A percentile compares a stretch with the other conserved stretches of the same genome.
Evolutionary conservation across 257 asterid species (phyloP).

Genomic region (Solanum habrochaites): DNA sequence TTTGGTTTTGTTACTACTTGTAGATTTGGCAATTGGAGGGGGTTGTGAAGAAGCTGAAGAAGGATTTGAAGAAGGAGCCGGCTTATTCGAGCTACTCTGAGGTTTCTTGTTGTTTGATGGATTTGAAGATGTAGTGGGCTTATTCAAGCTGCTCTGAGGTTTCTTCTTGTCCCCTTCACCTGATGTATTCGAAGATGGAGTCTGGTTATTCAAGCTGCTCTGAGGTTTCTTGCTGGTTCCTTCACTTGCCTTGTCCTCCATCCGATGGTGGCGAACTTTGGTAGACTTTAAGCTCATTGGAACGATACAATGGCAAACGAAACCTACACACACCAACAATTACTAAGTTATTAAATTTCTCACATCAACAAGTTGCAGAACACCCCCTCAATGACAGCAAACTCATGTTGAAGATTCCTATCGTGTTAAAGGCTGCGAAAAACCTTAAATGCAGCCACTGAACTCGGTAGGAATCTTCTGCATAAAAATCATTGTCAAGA

Average conservation of each 20-base stretch:
- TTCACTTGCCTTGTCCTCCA: conserved; percentile 42
- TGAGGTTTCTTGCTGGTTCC: conserved; percentile 24
- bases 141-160: conserved; percentile 30
- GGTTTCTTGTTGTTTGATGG: conserved; percentile 22
- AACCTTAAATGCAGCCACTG: neutral
- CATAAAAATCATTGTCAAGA: neutral
- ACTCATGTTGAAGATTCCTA: neutral
- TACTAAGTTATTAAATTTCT: neutral
- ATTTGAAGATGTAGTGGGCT: conserved; percentile 23
- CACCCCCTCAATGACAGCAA: neutral
- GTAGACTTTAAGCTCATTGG: conserved; percentile 53
- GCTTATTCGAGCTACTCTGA: conserved; percentile 26
- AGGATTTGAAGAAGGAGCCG: conserved; percentile 23
- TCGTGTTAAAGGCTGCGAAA: neutral
- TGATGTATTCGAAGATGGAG: conserved; percentile 24
- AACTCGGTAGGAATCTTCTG: neutral
- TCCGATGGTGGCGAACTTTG: conserved; percentile 40
- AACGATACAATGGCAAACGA: conserved; percentile 33
- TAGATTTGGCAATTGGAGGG: conserved; percentile 16
- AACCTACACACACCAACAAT: neutral
- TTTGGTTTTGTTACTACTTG: conserved; percentile 8
- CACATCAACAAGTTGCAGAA: neutral
- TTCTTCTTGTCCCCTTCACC: conserved; percentile 41
- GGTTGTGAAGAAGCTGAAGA: conserved; percentile 29
- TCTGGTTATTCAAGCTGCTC: conserved; percentile 26